Conservation (phyloP, 768 basidiomycete species). For the Termitomyces sp. region DNA sequence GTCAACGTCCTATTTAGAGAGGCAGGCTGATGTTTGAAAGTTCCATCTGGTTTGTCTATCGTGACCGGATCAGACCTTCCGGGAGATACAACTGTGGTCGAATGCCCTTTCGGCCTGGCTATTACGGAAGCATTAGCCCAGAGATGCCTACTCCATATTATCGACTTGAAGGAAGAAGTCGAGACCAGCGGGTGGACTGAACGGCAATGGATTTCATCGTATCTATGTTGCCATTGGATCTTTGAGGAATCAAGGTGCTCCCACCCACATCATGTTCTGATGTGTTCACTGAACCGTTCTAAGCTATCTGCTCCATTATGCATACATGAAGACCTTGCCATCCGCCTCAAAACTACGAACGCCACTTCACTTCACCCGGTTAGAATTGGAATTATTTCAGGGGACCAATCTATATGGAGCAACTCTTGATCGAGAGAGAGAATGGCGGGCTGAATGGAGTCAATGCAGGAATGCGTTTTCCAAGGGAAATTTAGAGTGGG, state of each 20-base stretch:
- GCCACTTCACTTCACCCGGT: constrained; percentile 61
- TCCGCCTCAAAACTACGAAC: constrained; percentile 51
- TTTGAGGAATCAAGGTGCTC: constrained; percentile 32
- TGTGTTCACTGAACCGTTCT: constrained; percentile 8
- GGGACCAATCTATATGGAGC: constrained; percentile 84
- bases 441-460: constrained; percentile 61
- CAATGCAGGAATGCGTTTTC: constrained; percentile 41
- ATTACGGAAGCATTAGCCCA: constrained; percentile 51
- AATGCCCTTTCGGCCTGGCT: constrained; percentile 61
- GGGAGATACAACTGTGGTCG: constrained; percentile 50
- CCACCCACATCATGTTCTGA: background rate
- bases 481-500: constrained; percentile 34
- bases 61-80: constrained; percentile 44
- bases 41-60: constrained; percentile 42
- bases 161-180: constrained; percentile 21
- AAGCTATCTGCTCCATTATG: constrained; percentile 35
- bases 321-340: constrained; percentile 72
- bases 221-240: constrained; percentile 63
- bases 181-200: constrained; percentile 43
- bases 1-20: background rate
- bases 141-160: constrained; percentile 34
- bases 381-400: constrained; percentile 60
- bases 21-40: constrained; percentile 18
- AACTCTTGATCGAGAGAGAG: constrained; percentile 55
- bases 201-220: constrained; percentile 63